phyloP scores from a whole-genome alignment of 176 grass and related monocot species.

The Elymus sibiricus region DNA sequence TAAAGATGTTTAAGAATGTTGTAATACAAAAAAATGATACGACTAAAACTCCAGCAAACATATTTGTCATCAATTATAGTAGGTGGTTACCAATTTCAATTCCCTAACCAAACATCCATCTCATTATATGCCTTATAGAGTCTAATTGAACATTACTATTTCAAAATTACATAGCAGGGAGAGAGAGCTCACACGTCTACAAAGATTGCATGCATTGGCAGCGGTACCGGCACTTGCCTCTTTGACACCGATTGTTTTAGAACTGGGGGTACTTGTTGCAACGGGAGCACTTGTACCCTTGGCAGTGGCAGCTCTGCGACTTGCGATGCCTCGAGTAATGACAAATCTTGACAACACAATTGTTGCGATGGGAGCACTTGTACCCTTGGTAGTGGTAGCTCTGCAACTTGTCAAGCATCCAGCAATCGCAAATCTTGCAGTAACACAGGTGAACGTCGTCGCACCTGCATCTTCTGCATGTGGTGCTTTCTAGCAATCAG shows the following conservation, averaged over 20 bases:
- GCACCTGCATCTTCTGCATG: constrained; percentile 15
- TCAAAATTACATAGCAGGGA: background rate
- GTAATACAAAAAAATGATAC: no score
- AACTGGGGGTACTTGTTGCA: background rate
- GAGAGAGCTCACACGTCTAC: background rate
- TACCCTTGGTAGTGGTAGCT: background rate
- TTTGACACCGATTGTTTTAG: background rate
- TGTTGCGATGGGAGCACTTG: background rate
- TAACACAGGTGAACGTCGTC: background rate
- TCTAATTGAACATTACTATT: background rate
- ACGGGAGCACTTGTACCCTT: no score
- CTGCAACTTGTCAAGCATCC: background rate
- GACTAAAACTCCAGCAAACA: background rate
- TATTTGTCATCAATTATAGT: background rate
- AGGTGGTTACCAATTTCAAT: background rate
- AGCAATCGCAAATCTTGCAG: background rate
- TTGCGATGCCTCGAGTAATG: no score
- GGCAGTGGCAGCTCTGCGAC: no score
- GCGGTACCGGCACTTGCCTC: background rate
- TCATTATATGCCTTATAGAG: background rate
- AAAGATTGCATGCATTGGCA: background rate
- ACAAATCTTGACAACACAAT: no score
- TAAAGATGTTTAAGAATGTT: no score
- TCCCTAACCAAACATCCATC: background rate
- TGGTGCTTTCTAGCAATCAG: background rate